Base-by-base conservation (phyloP, 768 basidiomycete species). In the Lactifluus pinguis region DNA sequence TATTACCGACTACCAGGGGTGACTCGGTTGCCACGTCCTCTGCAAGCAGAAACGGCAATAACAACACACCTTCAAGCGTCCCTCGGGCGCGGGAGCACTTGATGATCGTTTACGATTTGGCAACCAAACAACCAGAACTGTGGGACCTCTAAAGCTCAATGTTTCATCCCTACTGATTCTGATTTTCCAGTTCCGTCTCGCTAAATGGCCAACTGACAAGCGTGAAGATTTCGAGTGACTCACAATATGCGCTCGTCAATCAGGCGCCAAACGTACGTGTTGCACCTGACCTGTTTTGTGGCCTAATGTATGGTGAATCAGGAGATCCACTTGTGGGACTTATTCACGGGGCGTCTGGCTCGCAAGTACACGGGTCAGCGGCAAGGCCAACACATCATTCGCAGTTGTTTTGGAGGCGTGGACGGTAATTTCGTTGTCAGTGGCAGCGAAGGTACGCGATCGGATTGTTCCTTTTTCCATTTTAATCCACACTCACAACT, bases 401-500 rank as follows among this genome's bases (percentile, higher is more conserved):
- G 92, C 60, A 92, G 90, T 71, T 95, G 92, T 69, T 98, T 98
- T 72, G 97, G 95, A 32, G 95, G 95, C 32, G 76, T 86, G 55
- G 85, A 89, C 68, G 87, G 86, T 55, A 91, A 88, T 69, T 94
- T 95, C 70, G 81, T 99, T 54, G 82, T 92, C 62, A 93, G 90
- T 68, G 97, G 95, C 21, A 95, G 93, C 69, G 95, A 98, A 84
- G 95, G 95, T 92, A 65, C 55, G 81, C 67, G 41, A 44, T 49
- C 49, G 25, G 25, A 25, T 59, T 29, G 49, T n/a, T 42, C 56
- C 21, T 47, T 41, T 39, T 49, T 39, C 65, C 55, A n/a, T 44
- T 49, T 61, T 30, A 14, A 39, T 53, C 25, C 47, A 56, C 51
- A 17, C 38, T 55, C 48, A 55, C 55, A 52, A 36, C 10, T 6